Evolutionary conservation across 2,329 filamentous ascomycete genomes (phyloP).

Genomic region (Penicillium palitans): DNA sequence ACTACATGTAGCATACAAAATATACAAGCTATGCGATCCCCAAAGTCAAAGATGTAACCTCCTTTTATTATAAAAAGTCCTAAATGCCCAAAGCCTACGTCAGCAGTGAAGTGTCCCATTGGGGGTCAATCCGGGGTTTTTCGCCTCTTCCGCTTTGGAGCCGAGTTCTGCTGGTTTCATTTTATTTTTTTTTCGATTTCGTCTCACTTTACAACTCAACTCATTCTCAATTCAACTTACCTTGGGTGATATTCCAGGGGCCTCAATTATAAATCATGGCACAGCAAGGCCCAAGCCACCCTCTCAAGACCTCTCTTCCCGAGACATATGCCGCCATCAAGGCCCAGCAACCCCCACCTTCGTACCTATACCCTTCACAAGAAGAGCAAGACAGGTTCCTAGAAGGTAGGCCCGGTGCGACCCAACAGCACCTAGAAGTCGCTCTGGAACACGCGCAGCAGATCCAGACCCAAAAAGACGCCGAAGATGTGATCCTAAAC

Average conservation of each 20-base stretch:
- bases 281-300: conserved; percentile 45
- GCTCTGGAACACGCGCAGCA: conserved; percentile 80
- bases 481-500: conserved; percentile 72
- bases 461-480: conserved; percentile 77
- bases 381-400: conserved; percentile 29
- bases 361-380: conserved; percentile 29
- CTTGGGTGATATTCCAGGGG: not conserved
- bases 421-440: conserved; percentile 55
- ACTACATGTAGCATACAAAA: not conserved
- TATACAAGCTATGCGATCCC: not conserved
- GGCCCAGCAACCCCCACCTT: conserved; percentile 43
- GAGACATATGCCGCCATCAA: conserved; percentile 43
- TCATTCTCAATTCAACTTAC: not conserved
- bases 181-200: not conserved
- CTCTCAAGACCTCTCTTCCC: conserved; percentile 60
- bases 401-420: conserved; percentile 41
- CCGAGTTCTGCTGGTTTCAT: conserved; percentile 2
- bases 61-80: not conserved
- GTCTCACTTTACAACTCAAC: not conserved
- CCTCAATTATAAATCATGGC: conserved; percentile 16
- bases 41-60: not conserved
- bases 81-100: conserved; percentile 4
- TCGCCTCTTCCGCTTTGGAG: conserved; percentile 8
- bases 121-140: not conserved
- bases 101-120: conserved; percentile 3